Conservation (phyloP, 2,329 filamentous ascomycete species). For the Arthrocladium fulminans region DNA sequence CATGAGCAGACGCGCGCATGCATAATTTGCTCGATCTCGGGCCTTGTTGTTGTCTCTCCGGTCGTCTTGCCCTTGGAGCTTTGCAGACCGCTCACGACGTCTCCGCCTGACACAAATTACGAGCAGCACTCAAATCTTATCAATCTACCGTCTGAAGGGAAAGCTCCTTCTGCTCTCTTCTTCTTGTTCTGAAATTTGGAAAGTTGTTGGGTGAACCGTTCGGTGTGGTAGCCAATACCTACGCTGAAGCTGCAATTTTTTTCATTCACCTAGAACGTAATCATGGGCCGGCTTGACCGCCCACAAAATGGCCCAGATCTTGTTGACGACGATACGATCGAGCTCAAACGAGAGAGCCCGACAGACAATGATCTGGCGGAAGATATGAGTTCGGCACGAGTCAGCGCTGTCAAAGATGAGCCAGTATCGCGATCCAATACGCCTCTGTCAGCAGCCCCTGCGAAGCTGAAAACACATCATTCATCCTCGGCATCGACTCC, state of each 20-base stretch:
- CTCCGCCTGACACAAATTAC: neutral
- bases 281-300: constrained; percentile 7
- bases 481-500: constrained; percentile 18
- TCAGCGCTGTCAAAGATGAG: constrained; percentile 14
- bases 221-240: neutral
- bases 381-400: constrained; percentile 14
- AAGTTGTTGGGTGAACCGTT: neutral
- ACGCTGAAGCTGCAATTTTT: neutral
- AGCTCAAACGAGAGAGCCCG: constrained; percentile 19
- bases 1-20: neutral
- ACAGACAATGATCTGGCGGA: constrained; percentile 13
- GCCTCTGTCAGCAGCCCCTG: constrained; percentile 4
- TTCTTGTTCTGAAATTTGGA: too few species aligned
- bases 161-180: too few species aligned
- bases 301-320: constrained; percentile 14
- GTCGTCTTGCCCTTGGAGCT: neutral
- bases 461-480: constrained; percentile 16
- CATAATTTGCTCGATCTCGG: neutral
- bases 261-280: neutral
- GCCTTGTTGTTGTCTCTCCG: neutral
- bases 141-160: neutral
- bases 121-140: neutral
- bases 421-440: constrained; percentile 5
- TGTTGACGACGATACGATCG: constrained; percentile 14
- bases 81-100: neutral